Base-by-base conservation (phyloP, 306 rosid species). In the Cicer judaicum region DNA sequence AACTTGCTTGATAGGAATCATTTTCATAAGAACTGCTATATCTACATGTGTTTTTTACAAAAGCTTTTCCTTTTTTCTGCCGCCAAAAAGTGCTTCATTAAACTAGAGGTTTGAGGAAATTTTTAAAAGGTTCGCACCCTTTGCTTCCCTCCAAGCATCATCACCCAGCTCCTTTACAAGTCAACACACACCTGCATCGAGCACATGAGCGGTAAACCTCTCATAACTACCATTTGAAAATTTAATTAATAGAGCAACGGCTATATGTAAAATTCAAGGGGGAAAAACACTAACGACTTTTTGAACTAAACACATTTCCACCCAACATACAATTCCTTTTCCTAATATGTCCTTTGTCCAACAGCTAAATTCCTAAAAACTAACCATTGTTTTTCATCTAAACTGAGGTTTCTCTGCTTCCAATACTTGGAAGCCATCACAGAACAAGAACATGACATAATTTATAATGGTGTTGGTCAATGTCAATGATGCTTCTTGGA, bases 191-290 rank as follows among this genome's bases (percentile, higher is more conserved):
- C 50, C 75, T 56, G 74, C 80, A 53, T 72, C 15, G 61, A 66
- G 74, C 64, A 75, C 77, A 53, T 75, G 65, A 80, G 89, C 85
- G 77, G 84, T 78, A 79, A 81, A 85, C 81, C 86, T 72, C 87
- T 81, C 65, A 64, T 85, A 91, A 91, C 95, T 86, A 78, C 76
- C 95, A 83, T 85, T 91, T 89, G 90, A 90, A 91, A 68, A 72
- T 65, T 65, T 70, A 24, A 70, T 61, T 70, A 60, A 70, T 49
- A 76, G 75, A 80, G 80, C 42, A 87, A 87, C 97, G 91, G 92
- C 95, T 87, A 91, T 38, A 43, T 72, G 73, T 73, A 69, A 87
- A 81, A 74, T 71, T 70, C 73, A 78, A 53, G 79, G 49, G 85
- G 81, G 85, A 72, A 66, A 75, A 73, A 70, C 67, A 78, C 85